Evolutionary conservation across 2,329 filamentous ascomycete species (phyloP).

Genomic region (Plectosphaerella sp.): DNA sequence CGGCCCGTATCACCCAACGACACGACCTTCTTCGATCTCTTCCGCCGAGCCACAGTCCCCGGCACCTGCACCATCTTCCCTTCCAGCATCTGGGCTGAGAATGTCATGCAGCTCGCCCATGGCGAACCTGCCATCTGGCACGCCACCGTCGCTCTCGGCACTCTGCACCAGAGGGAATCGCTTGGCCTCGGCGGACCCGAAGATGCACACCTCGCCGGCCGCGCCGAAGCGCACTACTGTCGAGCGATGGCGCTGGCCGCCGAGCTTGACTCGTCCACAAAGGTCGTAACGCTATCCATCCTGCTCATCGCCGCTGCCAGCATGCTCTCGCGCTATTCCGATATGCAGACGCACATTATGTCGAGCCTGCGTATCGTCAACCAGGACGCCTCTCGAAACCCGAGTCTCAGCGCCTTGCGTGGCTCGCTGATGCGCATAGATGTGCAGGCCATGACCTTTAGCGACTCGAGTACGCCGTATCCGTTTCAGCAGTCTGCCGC

Average conservation of each 20-base stretch:
- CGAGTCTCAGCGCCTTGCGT: constrained; percentile 2
- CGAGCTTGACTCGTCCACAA: constrained; percentile 18
- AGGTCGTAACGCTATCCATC: constrained; percentile 23
- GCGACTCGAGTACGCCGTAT: constrained; percentile 24
- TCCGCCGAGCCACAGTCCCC: constrained; percentile 23
- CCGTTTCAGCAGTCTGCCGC: constrained; percentile 10
- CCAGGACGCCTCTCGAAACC: constrained; percentile 3
- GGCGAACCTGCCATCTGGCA: constrained; percentile 29
- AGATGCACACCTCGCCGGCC: not conserved
- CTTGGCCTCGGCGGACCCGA: not conserved
- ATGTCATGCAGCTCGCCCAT: constrained; percentile 27
- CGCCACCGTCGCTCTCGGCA: constrained; percentile 26
- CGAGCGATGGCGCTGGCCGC: constrained; percentile 20
- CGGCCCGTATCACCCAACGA: constrained; percentile 4
- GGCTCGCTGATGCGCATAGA: constrained; percentile 22
- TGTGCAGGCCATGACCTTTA: constrained; percentile 27
- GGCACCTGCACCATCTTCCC: constrained; percentile 21
- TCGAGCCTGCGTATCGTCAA: constrained; percentile 22
- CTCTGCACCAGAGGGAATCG: constrained; percentile 22
- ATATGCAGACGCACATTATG: constrained; percentile 25
- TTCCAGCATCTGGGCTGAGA: constrained; percentile 25
- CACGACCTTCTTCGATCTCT: constrained; percentile 26
- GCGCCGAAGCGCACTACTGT: constrained; percentile 21
- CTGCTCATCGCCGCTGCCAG: constrained; percentile 25
- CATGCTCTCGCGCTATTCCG: constrained; percentile 23